Base-by-base conservation (phyloP, 805 yeast species). In the Candida ficus region DNA sequence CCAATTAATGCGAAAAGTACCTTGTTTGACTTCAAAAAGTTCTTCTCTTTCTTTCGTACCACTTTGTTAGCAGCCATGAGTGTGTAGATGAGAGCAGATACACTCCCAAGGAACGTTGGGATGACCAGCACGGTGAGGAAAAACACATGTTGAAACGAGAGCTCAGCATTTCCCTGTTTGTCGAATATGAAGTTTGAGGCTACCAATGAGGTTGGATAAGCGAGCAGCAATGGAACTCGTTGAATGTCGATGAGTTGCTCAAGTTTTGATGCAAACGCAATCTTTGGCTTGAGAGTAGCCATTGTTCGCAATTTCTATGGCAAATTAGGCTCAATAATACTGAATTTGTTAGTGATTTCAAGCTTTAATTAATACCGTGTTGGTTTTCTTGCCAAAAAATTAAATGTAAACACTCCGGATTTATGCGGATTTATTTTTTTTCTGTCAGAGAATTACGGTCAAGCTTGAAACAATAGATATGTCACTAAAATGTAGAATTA, bases 211-310 rank as follows among this genome's bases (percentile, higher is more conserved):
- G 61, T 55, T 4, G 61, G 61, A 26, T 43, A 57, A 7, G 60
- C 60, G 35, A 57, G 46, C 2, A 57, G 47, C 17, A 55, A 28
- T 0, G 61, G 61, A 3, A 56, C 45, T 3, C 47, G 42, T 21
- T 49, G 53, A 9, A 54, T 50, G 25, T 49, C 48, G 10, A 51
- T 20, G 46, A 54, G 35, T 58, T 60, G n/a, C 54, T 61, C 23
- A 32, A 41, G 16, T 1, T 13, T n/a, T n/a, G n/a, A n/a, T n/a
- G n/a, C n/a, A n/a, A n/a, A n/a, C n/a, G n/a, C n/a, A n/a, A n/a
- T n/a, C n/a, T n/a, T n/a, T 21, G 23, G 23, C 23, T 21, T 21
- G 8, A 21, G 23, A 7, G 23, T 7, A 6, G 23, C 23, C 23
- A 21, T 21, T 9, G 6, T 9, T 21, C n/a, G n/a, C n/a, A n/a